phyloP scores from a whole-genome alignment of 352 stramenopile species.

The Phytophthora pisi region DNA sequence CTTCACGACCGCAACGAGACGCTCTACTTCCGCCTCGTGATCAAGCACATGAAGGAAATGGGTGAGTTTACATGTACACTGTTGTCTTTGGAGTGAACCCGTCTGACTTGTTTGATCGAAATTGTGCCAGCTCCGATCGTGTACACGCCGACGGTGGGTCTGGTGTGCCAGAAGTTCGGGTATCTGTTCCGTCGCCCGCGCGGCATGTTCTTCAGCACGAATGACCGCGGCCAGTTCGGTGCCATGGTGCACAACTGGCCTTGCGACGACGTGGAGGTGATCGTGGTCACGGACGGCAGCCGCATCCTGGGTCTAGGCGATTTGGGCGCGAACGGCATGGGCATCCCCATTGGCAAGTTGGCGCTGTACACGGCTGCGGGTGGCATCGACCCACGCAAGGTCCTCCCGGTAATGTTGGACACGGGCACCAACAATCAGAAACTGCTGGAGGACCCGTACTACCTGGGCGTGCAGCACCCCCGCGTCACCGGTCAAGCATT shows the following conservation, averaged over 20 bases:
- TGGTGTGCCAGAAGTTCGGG: slow-evolving; percentile 93
- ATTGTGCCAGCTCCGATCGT: slow-evolving; percentile 88
- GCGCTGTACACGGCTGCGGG: slow-evolving; percentile 95
- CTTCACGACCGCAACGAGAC: slow-evolving; percentile 97
- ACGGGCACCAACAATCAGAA: slow-evolving; percentile 96
- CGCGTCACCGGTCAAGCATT: slow-evolving; percentile 92
- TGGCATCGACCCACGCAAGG: slow-evolving; percentile 94
- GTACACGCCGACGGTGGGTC: slow-evolving; percentile 97
- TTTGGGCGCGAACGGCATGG: slow-evolving; percentile 97
- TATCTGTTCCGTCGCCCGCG: slow-evolving; percentile 90
- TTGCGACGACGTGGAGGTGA: slow-evolving; percentile 95
- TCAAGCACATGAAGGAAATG: slow-evolving; percentile 92
- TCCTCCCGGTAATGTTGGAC: slow-evolving; percentile 96
- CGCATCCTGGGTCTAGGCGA: slow-evolving; percentile 97
- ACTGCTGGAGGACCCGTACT: slow-evolving; percentile 94
- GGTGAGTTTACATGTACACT: slow-evolving; percentile 48
- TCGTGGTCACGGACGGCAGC: slow-evolving; percentile 97
- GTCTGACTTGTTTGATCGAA: not conserved
- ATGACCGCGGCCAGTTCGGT: slow-evolving; percentile 91
- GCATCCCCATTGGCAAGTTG: slow-evolving; percentile 97
- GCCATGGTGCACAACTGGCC: slow-evolving; percentile 97
- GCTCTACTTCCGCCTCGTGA: slow-evolving; percentile 94
- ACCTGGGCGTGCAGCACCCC: slow-evolving; percentile 91
- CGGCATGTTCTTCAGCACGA: slow-evolving; percentile 95
- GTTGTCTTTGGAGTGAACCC: not conserved